Evolutionary conservation across 768 basidiomycete species (phyloP).

Genomic region (Candolleomyces eurysporus): DNA sequence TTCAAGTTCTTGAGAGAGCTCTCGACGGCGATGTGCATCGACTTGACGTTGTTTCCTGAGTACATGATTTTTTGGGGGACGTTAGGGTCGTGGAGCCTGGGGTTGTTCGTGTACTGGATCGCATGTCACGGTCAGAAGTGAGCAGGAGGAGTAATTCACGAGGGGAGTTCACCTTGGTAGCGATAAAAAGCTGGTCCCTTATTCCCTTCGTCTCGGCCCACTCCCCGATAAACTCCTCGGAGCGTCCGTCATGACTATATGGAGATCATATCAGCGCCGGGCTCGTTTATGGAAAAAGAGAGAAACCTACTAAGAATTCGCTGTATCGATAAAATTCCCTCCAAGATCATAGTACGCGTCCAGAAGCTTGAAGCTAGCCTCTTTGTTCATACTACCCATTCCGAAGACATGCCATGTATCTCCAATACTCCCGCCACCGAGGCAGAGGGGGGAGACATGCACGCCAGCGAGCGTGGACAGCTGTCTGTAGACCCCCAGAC

Average conservation of each 20-base stretch:
- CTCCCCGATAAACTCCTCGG: constrained; percentile 49
- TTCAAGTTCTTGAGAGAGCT: constrained; percentile 41
- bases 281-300: neutral
- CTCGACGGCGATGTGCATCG: constrained; percentile 33
- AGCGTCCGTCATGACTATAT: constrained; percentile 46
- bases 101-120: constrained; percentile 24
- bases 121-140: neutral
- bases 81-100: constrained; percentile 19
- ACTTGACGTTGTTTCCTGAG: constrained; percentile 42
- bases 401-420: constrained; percentile 25
- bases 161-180: constrained; percentile 30
- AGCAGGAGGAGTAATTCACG: neutral
- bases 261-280: neutral
- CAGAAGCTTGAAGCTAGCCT: constrained; percentile 37
- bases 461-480: constrained; percentile 23
- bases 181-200: constrained; percentile 46
- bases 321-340: constrained; percentile 47
- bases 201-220: constrained; percentile 44
- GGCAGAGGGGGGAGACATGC: constrained; percentile 36
- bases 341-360: constrained; percentile 39
- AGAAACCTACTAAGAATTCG: constrained; percentile 35
- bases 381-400: constrained; percentile 36
- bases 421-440: constrained; percentile 40
- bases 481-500: neutral
- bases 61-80: constrained; percentile 27